These are phyloP conservation scores for Blastobotrys serpentis DNA, from an alignment of 1,139 yeast genomes.

Conservation along the genomic window DNA sequence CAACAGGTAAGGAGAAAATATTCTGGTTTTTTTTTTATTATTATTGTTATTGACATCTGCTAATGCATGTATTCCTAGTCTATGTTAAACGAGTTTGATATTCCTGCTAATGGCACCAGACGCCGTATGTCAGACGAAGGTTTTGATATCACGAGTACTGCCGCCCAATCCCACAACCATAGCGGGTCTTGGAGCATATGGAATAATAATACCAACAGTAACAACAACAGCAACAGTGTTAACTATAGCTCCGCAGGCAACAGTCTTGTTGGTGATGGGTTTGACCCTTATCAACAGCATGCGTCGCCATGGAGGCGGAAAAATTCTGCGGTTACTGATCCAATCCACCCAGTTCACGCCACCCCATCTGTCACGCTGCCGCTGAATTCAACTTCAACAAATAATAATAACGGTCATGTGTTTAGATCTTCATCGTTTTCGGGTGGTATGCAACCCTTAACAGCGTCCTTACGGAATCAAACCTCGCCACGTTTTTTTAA, in stretches of 20 bases:
- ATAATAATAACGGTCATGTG: neutral
- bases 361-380: too few species aligned
- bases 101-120: constrained; percentile 6
- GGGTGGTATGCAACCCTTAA: constrained; percentile 6
- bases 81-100: constrained; percentile 18
- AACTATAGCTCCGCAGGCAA: constrained; percentile 9
- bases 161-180: constrained; percentile 8
- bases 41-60: too few species aligned
- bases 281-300: neutral
- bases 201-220: constrained; percentile 10
- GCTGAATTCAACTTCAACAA: too few species aligned
- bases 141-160: constrained; percentile 11
- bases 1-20: constrained; percentile 1
- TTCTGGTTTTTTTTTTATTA: neutral
- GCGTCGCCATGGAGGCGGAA: constrained; percentile 10
- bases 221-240: constrained; percentile 10
- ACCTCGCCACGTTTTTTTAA: constrained; percentile 14
- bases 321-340: constrained; percentile 19
- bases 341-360: constrained; percentile 10
- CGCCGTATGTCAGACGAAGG: constrained; percentile 13
- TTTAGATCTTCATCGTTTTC: constrained; percentile 3
- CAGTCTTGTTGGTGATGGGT: constrained; percentile 1
- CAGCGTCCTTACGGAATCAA: constrained; percentile 7
- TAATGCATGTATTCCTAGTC: constrained; percentile 16
- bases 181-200: constrained; percentile 8